Evolutionary conservation across 2,329 filamentous ascomycete genomes (phyloP).

Genomic region (Didymella pomorum): DNA sequence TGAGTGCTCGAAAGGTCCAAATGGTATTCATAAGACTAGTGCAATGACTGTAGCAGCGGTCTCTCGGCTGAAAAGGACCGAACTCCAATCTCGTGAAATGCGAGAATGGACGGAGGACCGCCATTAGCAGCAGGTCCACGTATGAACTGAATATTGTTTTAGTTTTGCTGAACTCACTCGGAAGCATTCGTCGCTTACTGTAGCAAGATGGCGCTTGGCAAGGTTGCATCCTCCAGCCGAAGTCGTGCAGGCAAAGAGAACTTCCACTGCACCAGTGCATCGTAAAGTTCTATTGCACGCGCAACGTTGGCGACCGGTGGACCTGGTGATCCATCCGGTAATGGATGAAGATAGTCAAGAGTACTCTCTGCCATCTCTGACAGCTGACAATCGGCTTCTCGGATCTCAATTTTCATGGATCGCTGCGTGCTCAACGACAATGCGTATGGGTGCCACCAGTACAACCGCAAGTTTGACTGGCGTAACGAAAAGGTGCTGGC

Average conservation of each 20-base stretch:
- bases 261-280: constrained; percentile 2
- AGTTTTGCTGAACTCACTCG: neutral
- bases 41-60: too few species aligned
- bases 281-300: neutral
- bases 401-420: constrained; percentile 5
- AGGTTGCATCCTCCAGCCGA: neutral
- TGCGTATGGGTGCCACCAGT: constrained; percentile 5
- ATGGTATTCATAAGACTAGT: neutral
- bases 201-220: neutral
- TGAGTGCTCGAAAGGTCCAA: neutral
- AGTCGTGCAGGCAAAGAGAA: constrained; percentile 1
- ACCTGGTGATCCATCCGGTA: neutral
- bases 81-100: too few species aligned
- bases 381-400: neutral
- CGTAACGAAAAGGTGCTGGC: neutral
- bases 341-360: constrained; percentile 3
- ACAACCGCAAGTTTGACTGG: neutral
- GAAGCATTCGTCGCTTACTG: neutral
- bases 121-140: neutral
- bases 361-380: constrained; percentile 2
- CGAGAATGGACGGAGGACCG: neutral
- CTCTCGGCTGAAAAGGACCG: too few species aligned
- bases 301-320: neutral
- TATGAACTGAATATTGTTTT: neutral
- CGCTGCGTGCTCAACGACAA: neutral